Base-by-base conservation (phyloP, 257 asterid genomes). In the Solanum pennellii region DNA sequence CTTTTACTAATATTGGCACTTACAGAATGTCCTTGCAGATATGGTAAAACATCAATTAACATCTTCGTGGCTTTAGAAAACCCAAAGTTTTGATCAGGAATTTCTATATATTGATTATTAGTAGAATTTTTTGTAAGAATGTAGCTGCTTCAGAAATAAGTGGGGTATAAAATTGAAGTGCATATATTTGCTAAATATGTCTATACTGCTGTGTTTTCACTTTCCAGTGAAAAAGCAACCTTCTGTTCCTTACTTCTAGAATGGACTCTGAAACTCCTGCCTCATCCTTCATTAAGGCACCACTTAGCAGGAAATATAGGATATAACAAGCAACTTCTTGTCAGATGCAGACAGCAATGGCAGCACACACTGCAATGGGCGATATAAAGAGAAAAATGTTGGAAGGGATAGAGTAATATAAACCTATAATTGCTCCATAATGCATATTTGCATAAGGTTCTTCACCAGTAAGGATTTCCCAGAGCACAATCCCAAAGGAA, bases 371-470 rank as follows among this genome's bases (percentile, higher is more conserved):
- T 76, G 37, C 83, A 76, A 42, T n/a, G 9, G 59, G 83, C 60
- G 16, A 75, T 75, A 75, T 44, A 47, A 75, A 75, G 82, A 21
- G 82, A 44, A 75, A 75, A 21, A 12, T 39, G 33, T 39, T 21
- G 82, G 56, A 73, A 39, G 56, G 82, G 31, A 39, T 37, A 8
- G 80, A 33, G 27, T 72, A 33, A 35, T 39, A 39, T 21, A 75
- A 77, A 86, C 88, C 88, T 47, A 86, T 86, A 71, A 86, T 86
- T 29, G 88, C 88, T n/a, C 88, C 88, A 49, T 86, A 86, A 59
- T 86, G 88, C 88, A 86, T 71, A 80, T 86, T 76, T 23, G 88
- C 85, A 23, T 86, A 86, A 29, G 88, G 88, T 59, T 86, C 88
- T 62, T 86, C 88, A 14, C 88, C 88, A 11, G 88, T 86, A 9